Percentiles rank a stretch among this genome's conserved stretches.
These are phyloP conservation scores for Penicillium simplicissimum DNA, from an alignment of 495 filamentous ascomycete genomes.

Conservation along the genomic window DNA sequence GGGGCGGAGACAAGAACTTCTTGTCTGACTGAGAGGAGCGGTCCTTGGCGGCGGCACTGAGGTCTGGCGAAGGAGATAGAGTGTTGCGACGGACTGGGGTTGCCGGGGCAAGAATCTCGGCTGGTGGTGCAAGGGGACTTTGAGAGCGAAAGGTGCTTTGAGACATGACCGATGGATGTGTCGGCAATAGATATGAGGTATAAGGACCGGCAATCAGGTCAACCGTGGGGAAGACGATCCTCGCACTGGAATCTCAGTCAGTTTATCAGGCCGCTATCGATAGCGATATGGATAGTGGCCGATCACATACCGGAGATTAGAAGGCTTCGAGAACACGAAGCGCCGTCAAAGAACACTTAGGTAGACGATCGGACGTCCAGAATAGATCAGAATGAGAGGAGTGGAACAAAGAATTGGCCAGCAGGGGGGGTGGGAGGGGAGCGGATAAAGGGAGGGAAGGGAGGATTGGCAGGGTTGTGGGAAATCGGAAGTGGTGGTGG, in stretches of 20 bases:
- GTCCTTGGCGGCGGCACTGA: conserved; percentile 31
- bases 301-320: conserved; percentile 36
- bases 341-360: neutral
- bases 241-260: conserved; percentile 24
- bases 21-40: conserved; percentile 37
- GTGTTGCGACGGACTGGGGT: conserved; percentile 39
- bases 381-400: neutral
- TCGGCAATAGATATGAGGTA: conserved; percentile 11
- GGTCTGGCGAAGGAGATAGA: conserved; percentile 46
- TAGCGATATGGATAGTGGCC: conserved; percentile 12
- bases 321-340: conserved; percentile 3
- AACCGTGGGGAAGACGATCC: conserved; percentile 25
- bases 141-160: conserved; percentile 36
- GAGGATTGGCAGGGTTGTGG: conserved; percentile 20
- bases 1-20: conserved; percentile 41
- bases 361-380: neutral
- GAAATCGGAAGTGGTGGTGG: conserved; percentile 30
- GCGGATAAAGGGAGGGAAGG: conserved; percentile 8
- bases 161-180: conserved; percentile 36
- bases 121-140: conserved; percentile 42
- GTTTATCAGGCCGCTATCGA: conserved; percentile 18
- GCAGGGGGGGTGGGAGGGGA: neutral
- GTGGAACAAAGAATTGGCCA: neutral
- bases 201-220: conserved; percentile 15
- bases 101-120: conserved; percentile 41